Base-by-base conservation (phyloP, 495 filamentous ascomycete genomes). In the Talaromyces nanjingensis region DNA sequence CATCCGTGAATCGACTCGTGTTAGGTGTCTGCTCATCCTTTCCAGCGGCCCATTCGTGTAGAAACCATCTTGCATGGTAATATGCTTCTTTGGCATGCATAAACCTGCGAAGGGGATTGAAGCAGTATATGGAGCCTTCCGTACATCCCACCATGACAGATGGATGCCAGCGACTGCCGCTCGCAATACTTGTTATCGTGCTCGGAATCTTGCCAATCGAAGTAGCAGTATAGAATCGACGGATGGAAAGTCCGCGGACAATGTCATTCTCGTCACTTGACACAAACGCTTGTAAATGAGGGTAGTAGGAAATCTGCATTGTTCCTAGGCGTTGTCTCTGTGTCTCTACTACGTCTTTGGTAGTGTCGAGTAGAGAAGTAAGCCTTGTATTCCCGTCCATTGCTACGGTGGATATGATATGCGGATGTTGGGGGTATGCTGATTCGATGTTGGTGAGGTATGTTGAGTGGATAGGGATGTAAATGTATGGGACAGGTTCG, bases 31-130 rank as follows among this genome's bases (percentile, higher is more conserved):
- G 64, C 6, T 68, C 61, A 24, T 78, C 64, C 4, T 69, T 64
- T 16, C 68, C 71, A 7, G 70, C 66, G 18, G 75, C 75, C 81
- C 84, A 89, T 64, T 89, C 86, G 63, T 88, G 81, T 34, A 71
- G 70, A 64, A 89, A 90, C 84, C 87, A 87, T 3, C 73, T 76
- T 64, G 86, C 83, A 66, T 86, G 83, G 71, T 76, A 88, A 47
- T 81, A 76, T 39, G 78, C 75, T 47, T 75, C 73, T 68, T 85
- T 89, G 6, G 70, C 66, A 66, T 85, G 79, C 52, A 88, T 67
- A 3, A 81, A 66, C 57, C 81, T 78, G 9, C 82, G 74, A 25
- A 88, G 63, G 0, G 88, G 85, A 67, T 87, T 90, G 3, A 75
- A 77, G 9, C 79, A 80, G 14, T 76, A 60, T 1, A 85, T 83